These are phyloP conservation scores for Exophiala oligosperma DNA, from an alignment of 2,329 filamentous ascomycete species.

Conservation along the genomic window DNA sequence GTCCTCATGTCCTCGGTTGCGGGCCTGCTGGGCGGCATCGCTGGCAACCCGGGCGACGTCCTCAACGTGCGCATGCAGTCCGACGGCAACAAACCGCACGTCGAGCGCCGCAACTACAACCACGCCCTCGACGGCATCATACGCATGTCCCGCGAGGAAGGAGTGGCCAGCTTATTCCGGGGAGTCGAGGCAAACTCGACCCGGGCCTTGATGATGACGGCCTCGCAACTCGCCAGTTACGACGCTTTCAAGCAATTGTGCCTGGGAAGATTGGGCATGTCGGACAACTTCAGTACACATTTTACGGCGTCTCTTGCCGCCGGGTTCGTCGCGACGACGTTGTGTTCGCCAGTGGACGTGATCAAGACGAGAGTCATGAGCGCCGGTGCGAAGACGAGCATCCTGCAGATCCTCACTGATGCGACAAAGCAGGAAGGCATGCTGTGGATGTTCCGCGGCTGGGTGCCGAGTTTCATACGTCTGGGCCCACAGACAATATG, in stretches of 20 bases:
- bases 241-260: constrained; percentile 63
- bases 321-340: constrained; percentile 66
- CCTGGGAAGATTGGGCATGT: constrained; percentile 52
- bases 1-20: constrained; percentile 79
- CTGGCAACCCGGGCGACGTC: constrained; percentile 92
- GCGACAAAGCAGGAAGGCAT: constrained; percentile 60
- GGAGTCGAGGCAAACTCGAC: constrained; percentile 67
- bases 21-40: constrained; percentile 84
- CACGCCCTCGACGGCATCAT: constrained; percentile 83
- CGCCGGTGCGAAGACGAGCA: constrained; percentile 45
- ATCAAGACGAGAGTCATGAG: constrained; percentile 68
- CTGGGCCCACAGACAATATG: constrained; percentile 66
- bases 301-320: constrained; percentile 63
- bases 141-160: constrained; percentile 86
- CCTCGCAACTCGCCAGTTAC: constrained; percentile 64
- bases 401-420: constrained; percentile 52
- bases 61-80: constrained; percentile 99
- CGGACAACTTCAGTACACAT: constrained; percentile 60
- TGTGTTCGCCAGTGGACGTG: constrained; percentile 67
- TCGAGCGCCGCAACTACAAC: constrained; percentile 80
- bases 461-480: constrained; percentile 67
- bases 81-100: constrained; percentile 72
- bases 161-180: constrained; percentile 72
- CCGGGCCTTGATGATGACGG: constrained; percentile 65
- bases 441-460: constrained; percentile 66